Conservation (phyloP, 805 yeast species). For the Blastobotrys robertii region DNA sequence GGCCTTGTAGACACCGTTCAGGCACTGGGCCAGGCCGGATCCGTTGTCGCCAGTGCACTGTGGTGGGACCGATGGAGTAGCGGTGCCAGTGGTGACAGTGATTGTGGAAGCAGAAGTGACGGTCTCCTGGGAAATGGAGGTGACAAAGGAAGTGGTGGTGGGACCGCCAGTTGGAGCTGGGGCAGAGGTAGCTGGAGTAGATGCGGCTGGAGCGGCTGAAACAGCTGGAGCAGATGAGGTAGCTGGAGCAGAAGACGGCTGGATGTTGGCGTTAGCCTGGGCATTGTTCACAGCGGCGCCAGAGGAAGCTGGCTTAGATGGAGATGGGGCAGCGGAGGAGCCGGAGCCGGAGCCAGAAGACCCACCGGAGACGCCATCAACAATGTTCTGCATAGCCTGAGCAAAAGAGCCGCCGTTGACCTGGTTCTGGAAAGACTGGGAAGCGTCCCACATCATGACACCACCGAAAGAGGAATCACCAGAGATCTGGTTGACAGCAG, state of each 20-base stretch:
- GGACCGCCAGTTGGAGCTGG: conserved; percentile 13
- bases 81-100: conserved; percentile 3
- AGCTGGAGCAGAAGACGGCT: conserved; percentile 12
- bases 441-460: conserved; percentile 80
- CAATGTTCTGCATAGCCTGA: conserved; percentile 34
- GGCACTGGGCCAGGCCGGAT: conserved; percentile 6
- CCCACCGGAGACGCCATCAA: conserved; percentile 22
- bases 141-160: conserved; percentile 6
- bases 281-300: conserved; percentile 1
- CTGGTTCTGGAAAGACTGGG: conserved; percentile 44
- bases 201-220: conserved; percentile 10
- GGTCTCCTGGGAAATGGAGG: conserved; percentile 10
- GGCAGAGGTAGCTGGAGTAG: conserved; percentile 13
- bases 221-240: conserved; percentile 20
- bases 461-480: conserved; percentile 43
- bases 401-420: conserved; percentile 38
- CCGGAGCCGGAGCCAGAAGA: neutral
- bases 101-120: conserved; percentile 9
- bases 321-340: conserved; percentile 6
- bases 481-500: conserved; percentile 18
- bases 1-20: conserved; percentile 6
- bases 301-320: conserved; percentile 22
- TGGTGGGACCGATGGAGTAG: conserved; percentile 7
- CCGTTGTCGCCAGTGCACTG: conserved; percentile 9
- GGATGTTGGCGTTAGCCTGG: no score